Evolutionary conservation across 1,139 yeast species (phyloP), one percentile per base, ranked within the genome.

Genomic region (Lodderomyces pseudojiufengensis): DNA sequence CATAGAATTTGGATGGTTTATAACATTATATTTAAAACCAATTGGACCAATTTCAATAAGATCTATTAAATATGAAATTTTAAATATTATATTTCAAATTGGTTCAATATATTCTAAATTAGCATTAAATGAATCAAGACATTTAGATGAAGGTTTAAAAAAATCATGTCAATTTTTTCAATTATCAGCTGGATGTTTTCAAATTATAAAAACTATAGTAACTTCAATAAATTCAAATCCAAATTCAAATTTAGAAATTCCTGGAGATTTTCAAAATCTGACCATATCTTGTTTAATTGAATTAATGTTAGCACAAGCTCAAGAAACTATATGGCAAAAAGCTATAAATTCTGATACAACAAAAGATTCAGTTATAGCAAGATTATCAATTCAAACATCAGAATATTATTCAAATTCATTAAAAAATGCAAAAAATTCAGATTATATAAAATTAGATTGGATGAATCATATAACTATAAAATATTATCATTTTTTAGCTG

Each of bases 271-370:
- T 20, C 56, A 59, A 6, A 13, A 21, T 4, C 51, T 51, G 5
- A 60, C 73, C 0, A 41, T 65, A 5, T 41, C 41, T 14, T 59
- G 63, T 31, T 50, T 70, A 22, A 50, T 51, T 32, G 45, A 45
- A n/a, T 48, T 87, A 15, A 76, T 78, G 75, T 53, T 84, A 27
- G 95, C 95, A 0, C 95, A 87, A 50, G 94, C 96, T 0, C 96
- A 88, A 55, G 97, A 90, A 52, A 70, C 78, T 9, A 78, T 83
- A 38, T 88, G 96, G 95, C 78, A 74, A 35, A 80, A 80, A 50
- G 90, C 95, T 0, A 59, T 75, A 1, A 36, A 47, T 5, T 55
- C 62, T 25, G 73, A 71, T n/a, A 62, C 66, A 3, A 57, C 78
- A 51, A 83, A 80, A 50, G 78, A 84, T 51, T 63, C 81, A 0